phyloP scores from a whole-genome alignment of 805 yeast genomes.

The Candida fluviatilis region DNA sequence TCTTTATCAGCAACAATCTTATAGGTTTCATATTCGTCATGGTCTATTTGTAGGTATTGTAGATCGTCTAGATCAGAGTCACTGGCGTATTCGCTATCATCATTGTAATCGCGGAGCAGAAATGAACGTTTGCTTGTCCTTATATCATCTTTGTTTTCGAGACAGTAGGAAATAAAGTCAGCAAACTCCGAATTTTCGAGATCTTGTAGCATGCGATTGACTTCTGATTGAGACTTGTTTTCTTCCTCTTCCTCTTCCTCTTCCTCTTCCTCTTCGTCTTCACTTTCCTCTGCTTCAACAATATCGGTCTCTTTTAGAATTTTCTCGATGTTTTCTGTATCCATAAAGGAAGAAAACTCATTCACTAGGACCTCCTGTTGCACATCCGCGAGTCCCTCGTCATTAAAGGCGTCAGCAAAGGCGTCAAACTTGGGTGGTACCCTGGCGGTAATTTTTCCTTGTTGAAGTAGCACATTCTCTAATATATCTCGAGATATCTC shows the following conservation, averaged over 20 bases:
- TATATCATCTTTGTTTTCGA: conserved; percentile 17
- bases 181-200: conserved; percentile 12
- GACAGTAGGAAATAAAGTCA: conserved; percentile 8
- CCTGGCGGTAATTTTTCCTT: conserved; percentile 3
- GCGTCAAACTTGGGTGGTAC: conserved; percentile 5
- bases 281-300: conserved; percentile 1
- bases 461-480: conserved; percentile 9
- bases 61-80: conserved; percentile 4
- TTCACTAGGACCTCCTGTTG: conserved; percentile 1
- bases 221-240: conserved; percentile 4
- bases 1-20: conserved; percentile 4
- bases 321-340: conserved; percentile 3
- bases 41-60: conserved; percentile 4
- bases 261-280: not conserved
- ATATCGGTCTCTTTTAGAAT: conserved; percentile 2
- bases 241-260: too few relatives aligned
- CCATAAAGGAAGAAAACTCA: conserved; percentile 4
- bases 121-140: not conserved
- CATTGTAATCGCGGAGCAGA: conserved; percentile 8
- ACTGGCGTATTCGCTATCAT: conserved; percentile 15
- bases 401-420: conserved; percentile 3
- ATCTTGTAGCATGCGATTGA: conserved; percentile 3
- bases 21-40: conserved; percentile 3
- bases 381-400: not conserved
- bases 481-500: conserved; percentile 8